These are phyloP conservation scores for Marsdenia floribunda DNA, from an alignment of 257 asterid genomes.

Conservation along the genomic window DNA sequence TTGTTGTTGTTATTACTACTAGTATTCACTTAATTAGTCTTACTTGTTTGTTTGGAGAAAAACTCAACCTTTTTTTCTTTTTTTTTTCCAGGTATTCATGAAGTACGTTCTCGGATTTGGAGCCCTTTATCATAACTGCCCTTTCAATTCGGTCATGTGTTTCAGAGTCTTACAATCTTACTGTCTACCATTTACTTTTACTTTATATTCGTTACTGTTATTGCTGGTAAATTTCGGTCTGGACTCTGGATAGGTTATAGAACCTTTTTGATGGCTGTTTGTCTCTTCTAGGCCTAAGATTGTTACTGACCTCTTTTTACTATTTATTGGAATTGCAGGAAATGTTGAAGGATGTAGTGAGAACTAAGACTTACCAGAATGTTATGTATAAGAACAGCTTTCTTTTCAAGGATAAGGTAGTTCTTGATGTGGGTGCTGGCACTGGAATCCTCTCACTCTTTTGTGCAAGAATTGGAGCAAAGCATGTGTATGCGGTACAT, in stretches of 20 bases:
- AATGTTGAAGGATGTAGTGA: conserved; percentile 84
- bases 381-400: conserved; percentile 81
- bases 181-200: background rate
- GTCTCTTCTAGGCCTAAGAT: background rate
- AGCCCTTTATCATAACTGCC: conserved; percentile 14
- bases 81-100: conserved; percentile 87
- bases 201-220: background rate
- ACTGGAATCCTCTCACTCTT: conserved; percentile 96
- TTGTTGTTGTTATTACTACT: background rate
- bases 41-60: background rate
- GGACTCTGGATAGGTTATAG: background rate
- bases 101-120: conserved; percentile 51
- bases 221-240: background rate
- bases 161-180: background rate
- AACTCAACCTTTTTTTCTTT: conserved; percentile 17
- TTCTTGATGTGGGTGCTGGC: conserved; percentile 99
- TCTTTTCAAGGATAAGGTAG: conserved; percentile 84
- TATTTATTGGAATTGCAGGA: conserved; percentile 49
- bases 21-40: background rate
- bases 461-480: conserved; percentile 97
- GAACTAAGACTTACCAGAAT: conserved; percentile 88
- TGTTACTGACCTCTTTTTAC: conserved; percentile 4
- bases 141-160: background rate
- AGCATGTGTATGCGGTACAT: conserved; percentile 55
- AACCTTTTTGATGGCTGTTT: background rate